Base-by-base conservation (phyloP, 495 filamentous ascomycete species). In the Diplogelasinospora grovesii region DNA sequence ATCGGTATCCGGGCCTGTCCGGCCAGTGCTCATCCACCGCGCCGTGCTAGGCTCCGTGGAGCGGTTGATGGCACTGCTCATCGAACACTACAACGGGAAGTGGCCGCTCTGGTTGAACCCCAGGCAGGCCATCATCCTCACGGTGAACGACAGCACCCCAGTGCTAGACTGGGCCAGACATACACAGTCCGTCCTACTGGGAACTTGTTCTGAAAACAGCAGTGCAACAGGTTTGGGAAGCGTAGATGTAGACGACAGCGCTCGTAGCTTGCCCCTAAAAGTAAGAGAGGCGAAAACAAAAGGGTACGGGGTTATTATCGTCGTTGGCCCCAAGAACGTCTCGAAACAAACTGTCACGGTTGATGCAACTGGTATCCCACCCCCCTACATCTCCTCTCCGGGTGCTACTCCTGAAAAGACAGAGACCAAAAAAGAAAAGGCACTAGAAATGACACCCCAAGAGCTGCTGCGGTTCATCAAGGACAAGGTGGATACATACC, bases 51-150 rank as follows among this genome's bases (percentile, higher is more conserved):
- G 89, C 10, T 90, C 85, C 1, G 65, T 95, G 14, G 89, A 96
- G 63, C 72, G 89, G 15, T 82, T 95, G 41, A 78, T 95, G 65
- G 89, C 89, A 8, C 62, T 96, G 21, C 63, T 95, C 23, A 89
- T 94, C 39, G 89, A 95, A 61, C 80, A 87, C 32, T 83, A 89
- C 50, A 70, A 78, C 16, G 87, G 88, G 3, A 77, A 72, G 39
- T 93, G 85, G 80, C 89, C 89, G 4, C 89, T 95, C 59, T 96
- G 89, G 89, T 66, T 96, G 20, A 89, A 85, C 28, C 89, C 89
- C 2, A 76, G 80, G 5, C 89, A 92, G 54, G 78, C 77, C 20
- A 78, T 86, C 31, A 75, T 96, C 30, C 49, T 94, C 28, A 87
- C 87, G 0, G 77, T 94, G 23, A 83, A 81, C 44, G 71, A 83